phyloP scores from a whole-genome alignment of 768 basidiomycete species.

The Termitomyces sp. region DNA sequence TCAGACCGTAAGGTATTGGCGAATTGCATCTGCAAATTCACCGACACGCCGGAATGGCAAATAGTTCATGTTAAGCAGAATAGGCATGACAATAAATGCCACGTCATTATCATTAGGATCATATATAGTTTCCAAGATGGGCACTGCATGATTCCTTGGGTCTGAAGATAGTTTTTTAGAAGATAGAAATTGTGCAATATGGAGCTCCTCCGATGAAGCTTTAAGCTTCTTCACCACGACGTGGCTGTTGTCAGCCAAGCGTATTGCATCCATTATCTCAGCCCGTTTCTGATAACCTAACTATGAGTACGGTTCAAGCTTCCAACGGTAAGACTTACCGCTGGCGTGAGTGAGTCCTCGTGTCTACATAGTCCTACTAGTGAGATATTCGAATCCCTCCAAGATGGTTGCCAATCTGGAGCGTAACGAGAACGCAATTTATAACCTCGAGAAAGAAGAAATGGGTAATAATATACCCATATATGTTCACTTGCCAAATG shows the following conservation, averaged over 20 bases:
- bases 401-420: neutral
- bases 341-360: neutral
- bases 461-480: neutral
- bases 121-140: neutral
- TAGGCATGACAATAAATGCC: conserved; percentile 10
- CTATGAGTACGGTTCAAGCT: neutral
- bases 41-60: conserved; percentile 8
- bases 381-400: neutral
- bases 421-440: neutral
- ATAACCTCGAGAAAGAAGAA: neutral
- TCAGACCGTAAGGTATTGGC: conserved; percentile 6
- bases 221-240: neutral
- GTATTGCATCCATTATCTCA: neutral
- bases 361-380: neutral
- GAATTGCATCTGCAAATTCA: conserved; percentile 5
- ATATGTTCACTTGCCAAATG: neutral
- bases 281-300: neutral
- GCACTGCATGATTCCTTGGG: conserved; percentile 6
- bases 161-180: neutral
- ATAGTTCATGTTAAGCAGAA: conserved; percentile 1
- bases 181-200: neutral
- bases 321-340: neutral
- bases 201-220: neutral
- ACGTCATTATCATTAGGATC: neutral
- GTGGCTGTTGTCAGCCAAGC: neutral